Conservation (phyloP, 2,329 filamentous ascomycete species). For the Teratosphaeria destructans region DNA sequence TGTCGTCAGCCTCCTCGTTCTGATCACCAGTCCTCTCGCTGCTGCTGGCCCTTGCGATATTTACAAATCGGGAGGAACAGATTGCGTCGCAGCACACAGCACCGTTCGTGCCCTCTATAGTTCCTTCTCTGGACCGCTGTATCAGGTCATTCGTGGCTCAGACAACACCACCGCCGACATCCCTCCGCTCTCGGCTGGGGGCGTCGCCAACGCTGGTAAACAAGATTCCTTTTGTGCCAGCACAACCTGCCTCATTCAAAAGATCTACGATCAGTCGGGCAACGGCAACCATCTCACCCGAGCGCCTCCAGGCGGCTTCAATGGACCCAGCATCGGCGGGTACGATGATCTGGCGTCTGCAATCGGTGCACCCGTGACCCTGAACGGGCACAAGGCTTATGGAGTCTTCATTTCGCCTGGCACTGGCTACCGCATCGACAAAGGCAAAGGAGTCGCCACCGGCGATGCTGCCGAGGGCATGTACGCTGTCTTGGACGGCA, state of each 20-base stretch:
- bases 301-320: conserved; percentile 44
- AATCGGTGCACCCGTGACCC: conserved; percentile 49
- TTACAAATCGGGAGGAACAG: conserved; percentile 46
- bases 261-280: conserved; percentile 56
- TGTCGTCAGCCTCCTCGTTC: conserved; percentile 14
- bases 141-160: conserved; percentile 49
- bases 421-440: conserved; percentile 53
- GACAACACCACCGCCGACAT: conserved; percentile 39
- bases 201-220: conserved; percentile 49
- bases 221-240: conserved; percentile 50
- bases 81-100: conserved; percentile 53
- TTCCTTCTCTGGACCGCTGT: conserved; percentile 43
- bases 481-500: conserved; percentile 50
- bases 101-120: conserved; percentile 53
- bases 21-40: conserved; percentile 31
- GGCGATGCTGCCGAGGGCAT: conserved; percentile 48
- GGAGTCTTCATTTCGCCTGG: conserved; percentile 43
- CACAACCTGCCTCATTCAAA: conserved; percentile 52
- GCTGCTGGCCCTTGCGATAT: conserved; percentile 40
- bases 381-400: conserved; percentile 50
- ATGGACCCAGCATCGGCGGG: conserved; percentile 45
- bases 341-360: conserved; percentile 51
- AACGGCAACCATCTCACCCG: conserved; percentile 51
- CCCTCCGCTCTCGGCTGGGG: conserved; percentile 44
- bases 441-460: conserved; percentile 40